Evolutionary conservation across 2,329 filamentous ascomycete species (phyloP), one percentile per base, ranked within the genome.

Genomic region (Aspergillus caelatus): DNA sequence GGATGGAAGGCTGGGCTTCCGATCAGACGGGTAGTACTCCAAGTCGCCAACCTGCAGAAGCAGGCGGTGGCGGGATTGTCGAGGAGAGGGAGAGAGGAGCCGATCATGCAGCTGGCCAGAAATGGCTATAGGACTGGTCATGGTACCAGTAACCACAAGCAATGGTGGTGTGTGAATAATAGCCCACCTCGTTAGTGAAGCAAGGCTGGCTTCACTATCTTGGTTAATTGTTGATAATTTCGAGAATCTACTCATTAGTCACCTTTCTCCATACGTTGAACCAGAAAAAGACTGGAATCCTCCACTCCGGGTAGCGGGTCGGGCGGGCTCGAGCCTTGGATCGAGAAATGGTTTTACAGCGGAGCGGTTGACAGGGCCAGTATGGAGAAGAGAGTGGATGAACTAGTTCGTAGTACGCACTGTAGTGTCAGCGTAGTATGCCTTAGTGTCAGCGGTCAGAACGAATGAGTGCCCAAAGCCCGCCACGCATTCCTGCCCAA

Each of bases 401-500:
- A 16, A 55, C 52, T 55, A 55, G 52, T 39, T 39, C 14, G 21
- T 55, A 60, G 58, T 57, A 54, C 52, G 16, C 56, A n/a, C 34
- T 26, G 21, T 57, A 26, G 28, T 39, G 55, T 61, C 60, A 61
- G 11, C 41, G 32, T 52, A 34, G 43, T 28, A 61, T 46, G 32
- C 12, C 21, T 48, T 62, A 55, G 58, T 61, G 62, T 63, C 62
- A 62, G 57, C 60, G 62, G 46, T 43, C 36, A 64, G 58, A 54
- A 55, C 62, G 60, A 62, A 58, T 65, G 54, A 63, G 58, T 77
- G 75, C 75, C 76, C 75, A 76, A 78, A 69, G 41, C 64, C 64
- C 67, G 62, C 70, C 71, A 76, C 72, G 72, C 74, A 78, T 78
- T 73, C 66, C 67, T 77, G 75, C 76, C 76, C 76, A 78, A 78